Percentiles rank a stretch among this genome's conserved stretches.
phyloP scores from a whole-genome alignment of 768 basidiomycete genomes.

The Coprinellus micaceus region DNA sequence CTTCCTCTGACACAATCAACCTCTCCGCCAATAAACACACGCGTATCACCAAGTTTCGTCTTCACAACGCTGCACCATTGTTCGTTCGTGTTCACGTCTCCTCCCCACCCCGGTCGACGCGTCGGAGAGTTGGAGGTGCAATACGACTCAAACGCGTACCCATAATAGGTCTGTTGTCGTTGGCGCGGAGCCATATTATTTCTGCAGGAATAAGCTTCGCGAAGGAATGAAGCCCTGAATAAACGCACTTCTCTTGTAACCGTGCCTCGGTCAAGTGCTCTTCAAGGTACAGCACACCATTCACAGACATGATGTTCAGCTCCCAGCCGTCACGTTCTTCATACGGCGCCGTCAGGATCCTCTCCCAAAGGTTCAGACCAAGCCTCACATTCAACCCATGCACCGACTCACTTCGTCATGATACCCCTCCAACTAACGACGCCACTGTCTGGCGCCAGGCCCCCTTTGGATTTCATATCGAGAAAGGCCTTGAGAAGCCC shows the following conservation, averaged over 20 bases:
- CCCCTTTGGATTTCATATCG: conserved; percentile 30
- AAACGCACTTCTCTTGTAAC: conserved; percentile 60
- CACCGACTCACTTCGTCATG: conserved; percentile 67
- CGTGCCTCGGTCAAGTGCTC: conserved; percentile 61
- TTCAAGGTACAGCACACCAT: conserved; percentile 71
- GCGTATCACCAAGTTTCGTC: conserved; percentile 70
- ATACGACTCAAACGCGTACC: conserved; percentile 88
- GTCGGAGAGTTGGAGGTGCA: conserved; percentile 56
- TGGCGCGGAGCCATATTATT: conserved; percentile 64
- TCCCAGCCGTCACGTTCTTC: conserved; percentile 79
- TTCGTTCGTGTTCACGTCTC: conserved; percentile 81
- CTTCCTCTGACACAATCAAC: conserved; percentile 80
- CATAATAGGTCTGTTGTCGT: conserved; percentile 69
- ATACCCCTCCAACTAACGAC: conserved; percentile 78
- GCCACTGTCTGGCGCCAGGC: conserved; percentile 40
- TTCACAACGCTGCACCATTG: conserved; percentile 91
- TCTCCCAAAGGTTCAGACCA: conserved; percentile 36
- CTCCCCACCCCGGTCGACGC: conserved; percentile 59
- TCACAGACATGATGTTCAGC: conserved; percentile 75
- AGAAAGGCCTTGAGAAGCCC: conserved; percentile 57
- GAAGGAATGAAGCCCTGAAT: neutral
- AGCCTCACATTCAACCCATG: neutral
- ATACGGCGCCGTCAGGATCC: conserved; percentile 79
- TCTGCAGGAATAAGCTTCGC: conserved; percentile 32
- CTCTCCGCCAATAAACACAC: conserved; percentile 82